A percentile compares a stretch with the other conserved stretches of the same genome.
Conservation (phyloP, 805 yeast genomes). For the Scheffersomyces stipitis region DNA sequence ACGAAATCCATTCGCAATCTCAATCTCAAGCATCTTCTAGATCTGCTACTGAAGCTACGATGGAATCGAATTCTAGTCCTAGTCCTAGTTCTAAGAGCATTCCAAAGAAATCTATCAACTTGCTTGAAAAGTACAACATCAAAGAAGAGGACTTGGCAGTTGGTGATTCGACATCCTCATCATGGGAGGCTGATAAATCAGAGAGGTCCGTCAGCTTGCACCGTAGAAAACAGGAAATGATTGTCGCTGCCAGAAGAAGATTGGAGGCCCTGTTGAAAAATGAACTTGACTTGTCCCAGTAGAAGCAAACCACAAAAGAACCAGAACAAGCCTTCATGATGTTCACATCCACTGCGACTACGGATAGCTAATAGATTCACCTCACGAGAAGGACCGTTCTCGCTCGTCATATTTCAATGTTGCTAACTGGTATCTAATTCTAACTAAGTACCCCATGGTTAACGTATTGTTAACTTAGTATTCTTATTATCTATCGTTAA, state of each 20-base stretch:
- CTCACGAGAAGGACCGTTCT: too few relatives aligned
- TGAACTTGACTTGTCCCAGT: constrained; percentile 14
- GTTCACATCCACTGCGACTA: too few relatives aligned
- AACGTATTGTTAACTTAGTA: too few relatives aligned
- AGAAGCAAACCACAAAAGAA: too few relatives aligned
- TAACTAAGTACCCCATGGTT: too few relatives aligned
- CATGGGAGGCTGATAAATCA: constrained; percentile 3
- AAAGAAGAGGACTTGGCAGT: constrained; percentile 17
- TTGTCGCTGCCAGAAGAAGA: constrained; percentile 44
- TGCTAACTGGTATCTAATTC: too few relatives aligned
- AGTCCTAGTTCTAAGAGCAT: background rate
- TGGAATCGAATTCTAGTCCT: constrained; percentile 5
- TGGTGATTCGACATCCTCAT: background rate
- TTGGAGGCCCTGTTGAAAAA: constrained; percentile 42
- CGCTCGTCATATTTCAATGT: too few relatives aligned
- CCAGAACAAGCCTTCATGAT: too few relatives aligned
- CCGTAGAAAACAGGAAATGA: constrained; percentile 39
- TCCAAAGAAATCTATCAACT: constrained; percentile 9
- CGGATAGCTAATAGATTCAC: too few relatives aligned
- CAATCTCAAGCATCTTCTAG: constrained; percentile 11
- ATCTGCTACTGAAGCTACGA: background rate
- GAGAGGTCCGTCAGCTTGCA: constrained; percentile 16
- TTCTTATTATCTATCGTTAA: too few relatives aligned
- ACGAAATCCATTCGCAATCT: constrained; percentile 6
- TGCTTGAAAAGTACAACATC: constrained; percentile 45